These are phyloP conservation scores for Singerocomus inundabilis DNA, from an alignment of 1,284 basidiomycete species.

Conservation along the genomic window DNA sequence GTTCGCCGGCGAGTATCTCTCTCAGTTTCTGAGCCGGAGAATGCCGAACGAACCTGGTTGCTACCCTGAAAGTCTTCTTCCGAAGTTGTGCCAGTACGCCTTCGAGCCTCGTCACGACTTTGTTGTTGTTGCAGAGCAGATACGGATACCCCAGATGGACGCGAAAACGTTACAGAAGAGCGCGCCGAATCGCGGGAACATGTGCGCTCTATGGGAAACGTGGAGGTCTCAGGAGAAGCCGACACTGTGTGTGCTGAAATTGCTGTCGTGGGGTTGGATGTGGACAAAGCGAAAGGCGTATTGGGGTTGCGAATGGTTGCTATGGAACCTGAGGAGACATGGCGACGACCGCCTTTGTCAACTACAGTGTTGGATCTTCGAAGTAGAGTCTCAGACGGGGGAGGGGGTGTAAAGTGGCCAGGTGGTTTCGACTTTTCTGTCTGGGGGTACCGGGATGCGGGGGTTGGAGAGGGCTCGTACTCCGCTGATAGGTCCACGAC, in stretches of 20 bases:
- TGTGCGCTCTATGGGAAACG: constrained; percentile 43
- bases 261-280: constrained; percentile 63
- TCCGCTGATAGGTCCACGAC: constrained; percentile 44
- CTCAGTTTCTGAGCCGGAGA: constrained; percentile 58
- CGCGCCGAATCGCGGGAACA: constrained; percentile 45
- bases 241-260: constrained; percentile 65
- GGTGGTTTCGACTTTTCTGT: constrained; percentile 41
- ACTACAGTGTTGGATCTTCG: constrained; percentile 30
- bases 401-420: constrained; percentile 52
- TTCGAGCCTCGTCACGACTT: constrained; percentile 41
- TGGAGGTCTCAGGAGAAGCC: constrained; percentile 39
- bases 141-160: constrained; percentile 55
- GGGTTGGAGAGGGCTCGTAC: constrained; percentile 69
- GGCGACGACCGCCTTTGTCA: constrained; percentile 41
- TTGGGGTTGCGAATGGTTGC: constrained; percentile 51
- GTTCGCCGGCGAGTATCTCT: constrained; percentile 44
- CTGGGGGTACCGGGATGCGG: constrained; percentile 42
- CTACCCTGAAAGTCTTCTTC: constrained; percentile 30
- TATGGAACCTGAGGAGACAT: constrained; percentile 47
- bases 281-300: constrained; percentile 45
- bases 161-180: constrained; percentile 58
- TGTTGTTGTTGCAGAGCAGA: constrained; percentile 54
- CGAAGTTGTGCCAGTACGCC: constrained; percentile 33
- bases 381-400: constrained; percentile 55
- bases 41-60: constrained; percentile 29